phyloP scores from a whole-genome alignment of 2,329 filamentous ascomycete genomes.

The Neopestalotiopsis rosae region DNA sequence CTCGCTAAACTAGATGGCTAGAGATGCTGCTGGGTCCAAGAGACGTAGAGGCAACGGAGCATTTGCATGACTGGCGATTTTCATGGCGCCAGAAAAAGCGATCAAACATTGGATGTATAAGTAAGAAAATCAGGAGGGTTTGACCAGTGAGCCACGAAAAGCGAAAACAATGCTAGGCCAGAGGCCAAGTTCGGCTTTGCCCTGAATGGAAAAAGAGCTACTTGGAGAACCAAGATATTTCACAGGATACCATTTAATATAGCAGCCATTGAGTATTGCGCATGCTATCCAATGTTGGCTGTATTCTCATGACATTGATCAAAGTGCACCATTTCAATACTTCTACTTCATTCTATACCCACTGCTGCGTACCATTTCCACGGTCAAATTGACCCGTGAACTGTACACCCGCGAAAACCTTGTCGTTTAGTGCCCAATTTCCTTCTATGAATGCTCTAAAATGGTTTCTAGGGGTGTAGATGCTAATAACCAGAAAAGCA shows the following conservation, averaged over 20 bases:
- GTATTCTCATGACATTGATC: background rate
- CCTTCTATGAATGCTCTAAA: background rate
- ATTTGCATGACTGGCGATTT: background rate
- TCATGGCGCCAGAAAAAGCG: background rate
- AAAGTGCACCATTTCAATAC: background rate
- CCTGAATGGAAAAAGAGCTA: background rate
- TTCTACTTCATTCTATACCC: background rate
- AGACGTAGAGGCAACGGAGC: background rate
- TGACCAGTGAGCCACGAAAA: background rate
- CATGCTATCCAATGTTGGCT: background rate
- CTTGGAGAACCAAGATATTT: background rate
- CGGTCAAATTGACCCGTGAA: background rate
- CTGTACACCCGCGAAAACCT: background rate
- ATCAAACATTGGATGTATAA: background rate
- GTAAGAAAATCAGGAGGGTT: background rate
- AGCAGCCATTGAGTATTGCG: background rate
- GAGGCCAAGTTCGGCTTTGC: background rate
- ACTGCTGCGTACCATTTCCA: background rate
- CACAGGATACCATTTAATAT: background rate
- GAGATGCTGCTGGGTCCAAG: too few species aligned
- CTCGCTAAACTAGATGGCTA: background rate
- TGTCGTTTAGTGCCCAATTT: background rate
- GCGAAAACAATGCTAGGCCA: background rate
- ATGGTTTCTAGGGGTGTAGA: background rate
- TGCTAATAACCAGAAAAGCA: background rate